phyloP scores from a whole-genome alignment of 1,284 basidiomycete genomes.

The Ceratobasidium sp. region DNA sequence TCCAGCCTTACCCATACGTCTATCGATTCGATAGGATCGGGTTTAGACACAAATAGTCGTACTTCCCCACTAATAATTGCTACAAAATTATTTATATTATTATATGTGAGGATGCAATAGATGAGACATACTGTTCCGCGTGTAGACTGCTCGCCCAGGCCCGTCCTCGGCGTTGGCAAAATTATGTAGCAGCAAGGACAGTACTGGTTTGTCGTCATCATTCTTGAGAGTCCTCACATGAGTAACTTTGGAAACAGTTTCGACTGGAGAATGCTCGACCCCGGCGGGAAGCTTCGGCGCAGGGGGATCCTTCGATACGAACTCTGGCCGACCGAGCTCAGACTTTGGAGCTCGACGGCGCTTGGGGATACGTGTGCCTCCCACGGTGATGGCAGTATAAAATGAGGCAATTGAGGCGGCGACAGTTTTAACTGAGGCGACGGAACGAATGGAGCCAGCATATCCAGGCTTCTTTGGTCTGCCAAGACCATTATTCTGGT shows the following conservation, averaged over 20 bases:
- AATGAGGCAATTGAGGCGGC: slow-evolving; percentile 40
- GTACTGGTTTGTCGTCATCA: slow-evolving; percentile 10
- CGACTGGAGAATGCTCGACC: slow-evolving; percentile 18
- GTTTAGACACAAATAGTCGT: slow-evolving; percentile 26
- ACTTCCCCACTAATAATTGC: slow-evolving; percentile 34
- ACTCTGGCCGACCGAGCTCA: slow-evolving; percentile 31
- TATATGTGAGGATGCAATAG: background rate
- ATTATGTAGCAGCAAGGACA: slow-evolving; percentile 23
- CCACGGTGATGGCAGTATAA: slow-evolving; percentile 24
- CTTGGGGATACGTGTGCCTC: slow-evolving; percentile 22
- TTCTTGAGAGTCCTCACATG: slow-evolving; percentile 28
- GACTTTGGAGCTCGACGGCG: slow-evolving; percentile 27
- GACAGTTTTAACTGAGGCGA: slow-evolving; percentile 29
- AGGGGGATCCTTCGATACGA: slow-evolving; percentile 35
- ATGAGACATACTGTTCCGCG: slow-evolving; percentile 12
- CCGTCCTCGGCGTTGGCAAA: slow-evolving; percentile 15
- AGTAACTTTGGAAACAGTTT: background rate
- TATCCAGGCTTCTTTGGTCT: slow-evolving; percentile 15
- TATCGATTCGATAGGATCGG: slow-evolving; percentile 36
- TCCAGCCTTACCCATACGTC: slow-evolving; percentile 30
- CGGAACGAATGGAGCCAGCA: slow-evolving; percentile 22
- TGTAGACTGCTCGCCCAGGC: slow-evolving; percentile 10
- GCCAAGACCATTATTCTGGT: background rate
- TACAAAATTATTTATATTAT: background rate
- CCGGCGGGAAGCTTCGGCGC: slow-evolving; percentile 20